phyloP scores from a whole-genome alignment of 768 basidiomycete genomes.

The Podaxis sp. region DNA sequence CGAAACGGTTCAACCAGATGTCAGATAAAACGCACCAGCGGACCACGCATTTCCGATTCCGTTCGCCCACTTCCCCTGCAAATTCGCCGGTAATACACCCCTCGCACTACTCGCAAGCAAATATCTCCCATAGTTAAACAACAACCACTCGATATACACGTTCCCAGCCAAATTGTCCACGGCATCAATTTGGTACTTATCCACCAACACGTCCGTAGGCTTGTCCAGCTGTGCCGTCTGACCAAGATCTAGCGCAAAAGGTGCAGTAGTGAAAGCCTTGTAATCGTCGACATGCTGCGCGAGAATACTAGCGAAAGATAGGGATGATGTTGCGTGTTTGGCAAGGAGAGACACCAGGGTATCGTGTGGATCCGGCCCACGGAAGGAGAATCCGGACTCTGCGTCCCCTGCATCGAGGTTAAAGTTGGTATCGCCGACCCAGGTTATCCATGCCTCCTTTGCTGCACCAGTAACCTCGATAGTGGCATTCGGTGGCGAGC shows the following conservation, averaged over 20 bases:
- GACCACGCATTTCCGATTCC: conserved; percentile 56
- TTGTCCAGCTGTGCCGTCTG: conserved; percentile 49
- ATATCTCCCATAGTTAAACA: conserved; percentile 74
- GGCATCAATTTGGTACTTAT: conserved; percentile 46
- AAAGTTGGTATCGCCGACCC: conserved; percentile 76
- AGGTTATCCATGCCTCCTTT: conserved; percentile 61
- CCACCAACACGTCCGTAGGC: conserved; percentile 58
- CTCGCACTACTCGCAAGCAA: conserved; percentile 60
- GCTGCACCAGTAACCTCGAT: conserved; percentile 42
- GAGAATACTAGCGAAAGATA: conserved; percentile 26
- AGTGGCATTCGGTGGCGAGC: conserved; percentile 38
- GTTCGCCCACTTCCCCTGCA: conserved; percentile 74
- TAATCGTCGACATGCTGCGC: conserved; percentile 53
- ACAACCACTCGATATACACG: conserved; percentile 68
- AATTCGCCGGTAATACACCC: conserved; percentile 63
- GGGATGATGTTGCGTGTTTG: background rate
- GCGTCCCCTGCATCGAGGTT: conserved; percentile 58
- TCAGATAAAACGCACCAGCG: conserved; percentile 41
- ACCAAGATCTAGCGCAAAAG: conserved; percentile 59
- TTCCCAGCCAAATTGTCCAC: conserved; percentile 39
- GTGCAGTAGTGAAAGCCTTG: conserved; percentile 33
- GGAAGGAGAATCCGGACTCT: conserved; percentile 58
- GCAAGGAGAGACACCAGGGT: conserved; percentile 2
- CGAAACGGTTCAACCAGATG: background rate
- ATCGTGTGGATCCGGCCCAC: conserved; percentile 57